phyloP scores from a whole-genome alignment of 805 yeast species.

The Cyberlindnera nakhonratchasimensis region DNA sequence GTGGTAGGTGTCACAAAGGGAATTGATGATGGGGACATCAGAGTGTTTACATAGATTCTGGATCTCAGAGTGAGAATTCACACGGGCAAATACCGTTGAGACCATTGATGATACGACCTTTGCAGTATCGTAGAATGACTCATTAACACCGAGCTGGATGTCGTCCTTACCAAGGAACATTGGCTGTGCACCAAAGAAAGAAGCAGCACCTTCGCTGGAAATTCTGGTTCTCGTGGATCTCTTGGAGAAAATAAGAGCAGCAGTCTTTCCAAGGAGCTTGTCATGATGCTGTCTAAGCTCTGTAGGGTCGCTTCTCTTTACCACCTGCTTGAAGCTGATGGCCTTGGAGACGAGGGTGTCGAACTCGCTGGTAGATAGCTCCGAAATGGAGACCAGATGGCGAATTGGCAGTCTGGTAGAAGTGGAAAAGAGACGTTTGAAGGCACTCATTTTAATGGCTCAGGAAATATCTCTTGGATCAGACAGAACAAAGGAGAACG shows the following conservation, averaged over 20 bases:
- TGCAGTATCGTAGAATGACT: conserved; percentile 83
- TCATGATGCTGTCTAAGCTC: conserved; percentile 37
- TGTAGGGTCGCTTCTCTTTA: conserved; percentile 48
- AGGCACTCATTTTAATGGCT: conserved; percentile 10
- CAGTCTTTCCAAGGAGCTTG: conserved; percentile 73
- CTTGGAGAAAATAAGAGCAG: conserved; percentile 81
- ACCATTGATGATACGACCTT: conserved; percentile 93
- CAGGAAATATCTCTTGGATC: no score
- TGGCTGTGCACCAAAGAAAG: conserved; percentile 92
- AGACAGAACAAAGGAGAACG: no score
- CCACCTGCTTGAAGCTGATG: conserved; percentile 55
- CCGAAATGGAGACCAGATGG: conserved; percentile 81
- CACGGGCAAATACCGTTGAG: conserved; percentile 96
- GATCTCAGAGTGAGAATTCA: conserved; percentile 79
- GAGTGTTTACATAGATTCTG: conserved; percentile 74
- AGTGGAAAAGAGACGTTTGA: conserved; percentile 20
- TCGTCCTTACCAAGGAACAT: conserved; percentile 96
- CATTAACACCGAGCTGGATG: conserved; percentile 95
- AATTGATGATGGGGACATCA: conserved; percentile 86
- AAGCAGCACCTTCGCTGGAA: conserved; percentile 91
- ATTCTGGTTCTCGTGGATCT: conserved; percentile 95
- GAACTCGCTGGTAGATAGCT: conserved; percentile 71
- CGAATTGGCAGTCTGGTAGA: conserved; percentile 31
- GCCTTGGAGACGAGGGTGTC: conserved; percentile 71
- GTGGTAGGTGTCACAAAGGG: conserved; percentile 89